phyloP scores from a whole-genome alignment of 2,329 filamentous ascomycete species.

The Aureobasidium subglaciale region DNA sequence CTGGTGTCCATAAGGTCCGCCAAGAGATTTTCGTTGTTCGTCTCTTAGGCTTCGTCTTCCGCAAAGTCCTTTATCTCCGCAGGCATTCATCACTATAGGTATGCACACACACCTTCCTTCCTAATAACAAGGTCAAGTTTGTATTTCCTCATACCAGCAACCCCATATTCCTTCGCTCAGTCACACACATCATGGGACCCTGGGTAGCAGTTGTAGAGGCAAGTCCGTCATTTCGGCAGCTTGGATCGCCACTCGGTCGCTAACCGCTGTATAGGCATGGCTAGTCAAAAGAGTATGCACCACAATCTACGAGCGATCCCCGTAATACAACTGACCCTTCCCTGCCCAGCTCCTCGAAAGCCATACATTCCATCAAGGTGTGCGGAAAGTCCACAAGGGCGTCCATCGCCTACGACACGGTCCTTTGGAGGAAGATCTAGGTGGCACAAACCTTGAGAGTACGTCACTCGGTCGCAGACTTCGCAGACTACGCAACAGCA shows the following conservation, averaged over 20 bases:
- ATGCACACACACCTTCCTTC: background rate
- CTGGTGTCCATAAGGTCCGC: too few relatives aligned
- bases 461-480: background rate
- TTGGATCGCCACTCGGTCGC: background rate
- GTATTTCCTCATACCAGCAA: too few relatives aligned
- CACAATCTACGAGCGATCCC: background rate
- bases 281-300: constrained; percentile 15
- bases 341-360: constrained; percentile 45
- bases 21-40: too few relatives aligned
- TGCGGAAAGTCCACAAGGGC: constrained; percentile 43
- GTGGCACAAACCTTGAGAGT: constrained; percentile 42
- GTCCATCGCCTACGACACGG: constrained; percentile 40
- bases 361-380: constrained; percentile 47
- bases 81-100: background rate
- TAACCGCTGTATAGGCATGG: constrained; percentile 11
- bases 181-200: background rate
- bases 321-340: constrained; percentile 15
- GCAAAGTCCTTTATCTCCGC: constrained; percentile 4
- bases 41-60: too few relatives aligned
- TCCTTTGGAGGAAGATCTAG: constrained; percentile 43
- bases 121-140: background rate
- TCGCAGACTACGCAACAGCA: background rate
- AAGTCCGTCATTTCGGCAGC: background rate
- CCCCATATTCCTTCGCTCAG: too few relatives aligned
- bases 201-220: constrained; percentile 15